Conservation (phyloP, 331 rosid species). For the Malus hybrid region DNA sequence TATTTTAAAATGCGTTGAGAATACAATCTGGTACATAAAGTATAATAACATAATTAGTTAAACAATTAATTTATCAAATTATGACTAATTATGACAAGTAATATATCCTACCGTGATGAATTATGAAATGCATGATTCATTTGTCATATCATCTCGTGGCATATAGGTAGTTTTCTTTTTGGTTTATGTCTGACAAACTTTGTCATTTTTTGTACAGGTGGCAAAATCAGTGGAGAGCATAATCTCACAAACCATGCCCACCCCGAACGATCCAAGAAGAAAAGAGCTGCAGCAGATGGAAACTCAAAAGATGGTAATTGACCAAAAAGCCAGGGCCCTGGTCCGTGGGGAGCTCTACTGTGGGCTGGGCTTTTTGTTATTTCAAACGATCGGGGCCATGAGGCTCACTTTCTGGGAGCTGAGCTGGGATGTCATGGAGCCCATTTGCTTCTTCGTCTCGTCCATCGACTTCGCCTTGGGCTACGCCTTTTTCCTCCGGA, state of each 20-base stretch:
- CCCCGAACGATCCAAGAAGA: conserved; percentile 52
- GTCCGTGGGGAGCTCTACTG: conserved; percentile 48
- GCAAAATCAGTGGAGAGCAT: conserved; percentile 51
- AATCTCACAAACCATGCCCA: conserved; percentile 36
- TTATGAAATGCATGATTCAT: too few relatives aligned
- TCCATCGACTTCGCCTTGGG: conserved; percentile 51
- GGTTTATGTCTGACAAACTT: not conserved
- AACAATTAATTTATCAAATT: too few relatives aligned
- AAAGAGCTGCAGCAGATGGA: conserved; percentile 48
- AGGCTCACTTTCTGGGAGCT: conserved; percentile 94
- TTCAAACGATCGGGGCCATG: conserved; percentile 61
- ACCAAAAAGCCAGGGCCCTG: conserved; percentile 44
- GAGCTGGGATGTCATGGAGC: conserved; percentile 97
- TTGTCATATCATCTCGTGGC: too few relatives aligned
- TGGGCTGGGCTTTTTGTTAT: conserved; percentile 48
- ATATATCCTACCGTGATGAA: too few relatives aligned
- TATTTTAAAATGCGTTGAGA: too few relatives aligned
- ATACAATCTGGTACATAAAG: too few relatives aligned
- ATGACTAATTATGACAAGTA: too few relatives aligned
- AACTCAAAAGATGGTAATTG: conserved; percentile 39
- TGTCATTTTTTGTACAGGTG: conserved; percentile 25
- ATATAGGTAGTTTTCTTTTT: not conserved
- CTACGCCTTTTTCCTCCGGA: conserved; percentile 52
- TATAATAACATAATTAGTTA: too few relatives aligned
- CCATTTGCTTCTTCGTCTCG: conserved; percentile 73